phyloP scores from a whole-genome alignment of 2,329 filamentous ascomycete genomes.

The Sporothrix humicola region DNA sequence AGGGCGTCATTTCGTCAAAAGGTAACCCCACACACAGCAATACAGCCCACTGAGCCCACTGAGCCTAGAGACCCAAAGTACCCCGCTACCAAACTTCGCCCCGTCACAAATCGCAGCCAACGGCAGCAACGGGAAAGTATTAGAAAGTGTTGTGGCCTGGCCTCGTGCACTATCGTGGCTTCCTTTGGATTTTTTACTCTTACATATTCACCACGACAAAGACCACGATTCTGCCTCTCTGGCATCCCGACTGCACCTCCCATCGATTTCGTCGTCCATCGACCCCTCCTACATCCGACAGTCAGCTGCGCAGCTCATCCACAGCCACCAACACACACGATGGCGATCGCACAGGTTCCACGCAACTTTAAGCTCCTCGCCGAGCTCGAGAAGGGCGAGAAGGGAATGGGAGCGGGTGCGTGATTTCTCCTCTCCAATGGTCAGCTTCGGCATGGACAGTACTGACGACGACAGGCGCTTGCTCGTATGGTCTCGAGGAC shows the following conservation, averaged over 20 bases:
- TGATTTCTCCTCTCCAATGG: too few relatives aligned
- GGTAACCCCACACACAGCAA: neutral
- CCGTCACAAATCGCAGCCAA: neutral
- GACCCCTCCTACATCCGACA: neutral
- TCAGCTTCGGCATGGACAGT: neutral
- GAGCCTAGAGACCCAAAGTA: conserved; percentile 15
- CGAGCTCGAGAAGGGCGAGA: conserved; percentile 98
- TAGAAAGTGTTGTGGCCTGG: neutral
- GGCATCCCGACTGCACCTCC: neutral
- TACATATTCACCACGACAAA: neutral
- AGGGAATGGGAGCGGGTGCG: conserved; percentile 82
- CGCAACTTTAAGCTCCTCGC: conserved; percentile 96
- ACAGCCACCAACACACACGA: conserved; percentile 35
- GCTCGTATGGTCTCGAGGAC: conserved; percentile 94
- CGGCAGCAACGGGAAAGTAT: neutral
- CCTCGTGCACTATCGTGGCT: neutral
- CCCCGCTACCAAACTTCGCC: conserved; percentile 31
- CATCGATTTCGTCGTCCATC: neutral
- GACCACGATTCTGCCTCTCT: neutral
- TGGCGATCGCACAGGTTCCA: conserved; percentile 67
- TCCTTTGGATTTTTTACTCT: neutral
- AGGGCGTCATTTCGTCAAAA: conserved; percentile 13
- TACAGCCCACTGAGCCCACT: conserved; percentile 20
- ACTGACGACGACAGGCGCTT: conserved; percentile 71
- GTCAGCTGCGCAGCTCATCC: neutral